Evolutionary conservation across 352 stramenopile genomes (phyloP).

Genomic region (Pythium apleroticum): DNA sequence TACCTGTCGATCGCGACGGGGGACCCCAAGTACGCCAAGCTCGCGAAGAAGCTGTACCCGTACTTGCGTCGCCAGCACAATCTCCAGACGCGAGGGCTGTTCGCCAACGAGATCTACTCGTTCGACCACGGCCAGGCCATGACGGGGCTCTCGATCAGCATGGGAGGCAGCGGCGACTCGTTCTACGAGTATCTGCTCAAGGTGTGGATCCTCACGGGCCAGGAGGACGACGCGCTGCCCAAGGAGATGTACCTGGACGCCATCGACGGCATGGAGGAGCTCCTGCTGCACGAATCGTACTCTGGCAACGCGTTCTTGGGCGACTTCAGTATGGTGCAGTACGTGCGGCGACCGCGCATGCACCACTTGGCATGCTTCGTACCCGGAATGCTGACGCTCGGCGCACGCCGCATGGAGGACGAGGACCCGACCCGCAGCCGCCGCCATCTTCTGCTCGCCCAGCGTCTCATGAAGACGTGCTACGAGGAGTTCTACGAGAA

Average conservation of each 20-base stretch:
- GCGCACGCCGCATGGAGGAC: slow-evolving; percentile 28
- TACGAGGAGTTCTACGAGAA: slow-evolving; percentile 92
- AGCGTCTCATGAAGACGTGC: slow-evolving; percentile 91
- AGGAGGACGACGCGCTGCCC: slow-evolving; percentile 47
- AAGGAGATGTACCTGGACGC: slow-evolving; percentile 92
- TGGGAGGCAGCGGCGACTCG: slow-evolving; percentile 95
- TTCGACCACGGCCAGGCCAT: slow-evolving; percentile 14
- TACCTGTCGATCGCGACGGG: slow-evolving; percentile 80
- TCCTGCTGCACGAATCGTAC: slow-evolving; percentile 80
- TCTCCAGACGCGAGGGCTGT: slow-evolving; percentile 81
- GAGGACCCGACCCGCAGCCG: slow-evolving; percentile 61
- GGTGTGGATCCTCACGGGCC: slow-evolving; percentile 94
- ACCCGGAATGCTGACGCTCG: slow-evolving; percentile 91
- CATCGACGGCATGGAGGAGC: slow-evolving; percentile 91
- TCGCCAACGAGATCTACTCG: slow-evolving; percentile 77
- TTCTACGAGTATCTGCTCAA: slow-evolving; percentile 99
- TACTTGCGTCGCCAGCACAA: slow-evolving; percentile 31
- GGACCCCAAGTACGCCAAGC: slow-evolving; percentile 64
- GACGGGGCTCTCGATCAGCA: slow-evolving; percentile 54
- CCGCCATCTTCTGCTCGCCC: slow-evolving; percentile 82
- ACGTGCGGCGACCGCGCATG: slow-evolving; percentile 78
- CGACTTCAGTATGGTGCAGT: slow-evolving; percentile 42
- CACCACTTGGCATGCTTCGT: slow-evolving; percentile 98
- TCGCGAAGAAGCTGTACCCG: slow-evolving; percentile 70
- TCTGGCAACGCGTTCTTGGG: slow-evolving; percentile 56